phyloP scores from a whole-genome alignment of 257 asterid genomes.

The Ilex aquifolium region DNA sequence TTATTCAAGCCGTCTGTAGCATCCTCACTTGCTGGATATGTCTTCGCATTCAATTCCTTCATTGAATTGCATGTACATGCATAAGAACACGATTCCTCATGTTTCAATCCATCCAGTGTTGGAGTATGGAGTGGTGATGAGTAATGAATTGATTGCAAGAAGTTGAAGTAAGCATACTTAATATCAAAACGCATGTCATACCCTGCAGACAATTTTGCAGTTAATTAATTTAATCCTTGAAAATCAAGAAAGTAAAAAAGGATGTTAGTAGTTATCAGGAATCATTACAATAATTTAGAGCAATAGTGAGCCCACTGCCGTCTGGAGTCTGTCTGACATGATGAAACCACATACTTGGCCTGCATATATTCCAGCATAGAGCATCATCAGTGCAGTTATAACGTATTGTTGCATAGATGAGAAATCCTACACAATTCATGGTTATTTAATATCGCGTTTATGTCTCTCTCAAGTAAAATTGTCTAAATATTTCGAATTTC shows the following conservation, averaged over 20 bases:
- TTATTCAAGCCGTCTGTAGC: slow-evolving; percentile 2
- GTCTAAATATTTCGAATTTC: neutral
- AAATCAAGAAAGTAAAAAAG: neutral
- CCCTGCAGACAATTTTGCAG: slow-evolving; percentile 45
- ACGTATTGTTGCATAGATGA: neutral
- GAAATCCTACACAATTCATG: neutral
- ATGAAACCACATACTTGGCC: slow-evolving; percentile 99
- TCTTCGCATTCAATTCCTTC: slow-evolving; percentile 19
- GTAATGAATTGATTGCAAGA: slow-evolving; percentile 57
- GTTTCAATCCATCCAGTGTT: slow-evolving; percentile 4
- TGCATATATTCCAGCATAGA: slow-evolving; percentile 28
- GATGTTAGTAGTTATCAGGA: neutral
- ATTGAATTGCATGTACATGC: slow-evolving; percentile 8
- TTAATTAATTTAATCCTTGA: neutral
- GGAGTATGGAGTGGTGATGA: slow-evolving; percentile 25
- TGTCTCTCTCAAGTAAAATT: neutral
- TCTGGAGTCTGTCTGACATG: slow-evolving; percentile 76
- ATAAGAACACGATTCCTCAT: slow-evolving; percentile 12
- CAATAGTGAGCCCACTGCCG: slow-evolving; percentile 61
- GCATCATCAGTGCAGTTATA: neutral
- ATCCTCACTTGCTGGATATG: slow-evolving; percentile 7
- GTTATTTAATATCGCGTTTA: neutral
- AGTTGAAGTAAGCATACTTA: slow-evolving; percentile 88
- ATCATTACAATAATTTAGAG: slow-evolving; percentile 71
- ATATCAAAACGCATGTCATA: slow-evolving; percentile 89